Base-by-base conservation (phyloP, 1,139 yeast genomes). In the Geotrichum phurueaensis region DNA sequence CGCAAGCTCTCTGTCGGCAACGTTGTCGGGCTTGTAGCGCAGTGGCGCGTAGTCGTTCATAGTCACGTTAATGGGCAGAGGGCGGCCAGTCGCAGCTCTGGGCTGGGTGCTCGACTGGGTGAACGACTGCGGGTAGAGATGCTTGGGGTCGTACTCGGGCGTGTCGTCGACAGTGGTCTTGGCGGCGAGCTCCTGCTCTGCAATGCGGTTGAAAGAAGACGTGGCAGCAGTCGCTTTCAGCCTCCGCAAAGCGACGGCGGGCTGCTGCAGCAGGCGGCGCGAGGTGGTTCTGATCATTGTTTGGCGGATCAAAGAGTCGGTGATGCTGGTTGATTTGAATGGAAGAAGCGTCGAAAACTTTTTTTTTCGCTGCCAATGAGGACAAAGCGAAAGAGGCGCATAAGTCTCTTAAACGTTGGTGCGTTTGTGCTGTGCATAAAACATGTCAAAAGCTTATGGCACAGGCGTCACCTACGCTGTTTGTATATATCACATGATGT, bases 21-120 rank as follows among this genome's bases (percentile, higher is more conserved):
- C 91, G 69, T 89, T 83, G 36, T 84, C 84, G 49, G 82, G 76
- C 52, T 85, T 83, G 64, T 86, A 84, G 69, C 84, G 83, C 64
- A 92, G 71, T 1, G 99, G 98, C 53, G 89, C 89, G 70, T 85
- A 87, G 72, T 89, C 85, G 68, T 89, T 85, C 58, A 94, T 82
- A 70, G 87, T 89, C 5, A 91, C 96, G 71, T 86, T 89, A 63
- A 91, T 77, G 15, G 98, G 97, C 25, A 89, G 71, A 2, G 96
- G 95, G 62, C 86, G 70, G 33, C 69, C 72, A 5, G 68, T 67
- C 1, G 66, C 67, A 23, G 61, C 59, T 23, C 67, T 61, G n/a
- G 68, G 67, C 25, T 58, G 62, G 4, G 71, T 65, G 57, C 64
- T 62, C 25, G 72, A 69, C 33, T 64, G 66, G 20, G 67, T 68